These are phyloP conservation scores for Colletotrichum kahawae DNA, from an alignment of 2,329 filamentous ascomycete genomes.

Conservation along the genomic window DNA sequence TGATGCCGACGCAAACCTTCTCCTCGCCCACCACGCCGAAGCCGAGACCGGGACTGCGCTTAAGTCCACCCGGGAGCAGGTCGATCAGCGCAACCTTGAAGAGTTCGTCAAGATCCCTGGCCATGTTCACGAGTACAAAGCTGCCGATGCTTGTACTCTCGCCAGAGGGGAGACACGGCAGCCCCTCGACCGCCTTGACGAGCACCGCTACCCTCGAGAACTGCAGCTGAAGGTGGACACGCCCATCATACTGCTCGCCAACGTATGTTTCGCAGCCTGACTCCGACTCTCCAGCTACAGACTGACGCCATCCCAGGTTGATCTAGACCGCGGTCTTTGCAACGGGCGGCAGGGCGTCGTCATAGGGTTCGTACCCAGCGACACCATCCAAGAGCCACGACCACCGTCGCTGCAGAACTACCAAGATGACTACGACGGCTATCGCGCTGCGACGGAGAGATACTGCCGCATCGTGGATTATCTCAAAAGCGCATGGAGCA, in stretches of 20 bases:
- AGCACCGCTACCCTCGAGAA: too few species aligned
- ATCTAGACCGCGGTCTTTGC: background rate
- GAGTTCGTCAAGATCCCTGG: background rate
- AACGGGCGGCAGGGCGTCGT: background rate
- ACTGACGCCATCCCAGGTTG: background rate
- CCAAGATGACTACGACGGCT: background rate
- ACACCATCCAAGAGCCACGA: too few species aligned
- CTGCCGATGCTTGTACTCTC: too few species aligned
- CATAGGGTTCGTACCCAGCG: background rate
- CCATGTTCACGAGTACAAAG: too few species aligned
- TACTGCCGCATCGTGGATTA: too few species aligned
- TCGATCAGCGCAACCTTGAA: background rate
- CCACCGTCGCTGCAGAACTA: background rate
- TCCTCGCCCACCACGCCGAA: constrained; percentile 50
- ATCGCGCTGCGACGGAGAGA: background rate
- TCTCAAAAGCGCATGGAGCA: too few species aligned
- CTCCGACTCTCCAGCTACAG: background rate
- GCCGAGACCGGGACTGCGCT: constrained; percentile 15
- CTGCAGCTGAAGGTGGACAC: background rate
- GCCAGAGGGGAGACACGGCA: too few species aligned
- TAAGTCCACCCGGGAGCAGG: background rate
- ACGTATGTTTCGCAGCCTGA: background rate
- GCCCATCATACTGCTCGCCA: background rate
- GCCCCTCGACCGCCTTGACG: too few species aligned
- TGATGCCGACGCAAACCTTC: constrained; percentile 38